These are phyloP conservation scores for Cymbopogon citratus DNA, from an alignment of 176 grass and related monocot genomes.

Conservation along the genomic window DNA sequence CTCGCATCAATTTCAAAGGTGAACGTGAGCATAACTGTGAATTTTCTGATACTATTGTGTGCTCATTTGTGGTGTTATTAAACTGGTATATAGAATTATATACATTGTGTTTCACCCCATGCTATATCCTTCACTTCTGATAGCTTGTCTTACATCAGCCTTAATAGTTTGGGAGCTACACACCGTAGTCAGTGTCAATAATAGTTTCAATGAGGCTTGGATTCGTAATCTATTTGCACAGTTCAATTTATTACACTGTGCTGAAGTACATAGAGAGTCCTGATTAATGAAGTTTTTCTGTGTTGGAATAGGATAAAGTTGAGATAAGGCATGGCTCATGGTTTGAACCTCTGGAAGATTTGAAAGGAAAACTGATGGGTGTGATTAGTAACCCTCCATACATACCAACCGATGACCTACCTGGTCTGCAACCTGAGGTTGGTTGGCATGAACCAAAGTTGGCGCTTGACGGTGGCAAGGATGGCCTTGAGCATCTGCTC, in stretches of 20 bases:
- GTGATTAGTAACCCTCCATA: slow-evolving; percentile 95
- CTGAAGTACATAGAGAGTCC: neutral
- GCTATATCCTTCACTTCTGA: neutral
- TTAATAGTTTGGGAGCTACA: neutral
- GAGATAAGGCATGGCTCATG: slow-evolving; percentile 77
- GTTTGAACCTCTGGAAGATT: slow-evolving; percentile 74
- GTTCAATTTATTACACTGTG: neutral
- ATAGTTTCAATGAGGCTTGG: neutral
- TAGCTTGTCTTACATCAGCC: neutral
- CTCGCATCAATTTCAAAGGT: neutral
- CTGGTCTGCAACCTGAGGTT: slow-evolving; percentile 91
- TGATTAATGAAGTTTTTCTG: neutral
- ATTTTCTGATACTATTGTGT: neutral
- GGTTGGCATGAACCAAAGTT: slow-evolving; percentile 81
- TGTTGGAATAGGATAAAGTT: slow-evolving; percentile 63
- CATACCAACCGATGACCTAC: slow-evolving; percentile 63
- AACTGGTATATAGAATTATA: neutral
- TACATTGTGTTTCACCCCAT: neutral
- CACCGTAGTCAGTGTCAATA: neutral
- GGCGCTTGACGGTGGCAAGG: slow-evolving; percentile 72
- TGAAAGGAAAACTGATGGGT: slow-evolving; percentile 69
- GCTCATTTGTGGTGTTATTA: neutral
- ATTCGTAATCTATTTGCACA: neutral
- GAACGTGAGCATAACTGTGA: neutral
- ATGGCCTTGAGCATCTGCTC: slow-evolving; percentile 75